These are phyloP conservation scores for Orbilia oligospora DNA, from an alignment of 2,329 filamentous ascomycete genomes.

Conservation along the genomic window DNA sequence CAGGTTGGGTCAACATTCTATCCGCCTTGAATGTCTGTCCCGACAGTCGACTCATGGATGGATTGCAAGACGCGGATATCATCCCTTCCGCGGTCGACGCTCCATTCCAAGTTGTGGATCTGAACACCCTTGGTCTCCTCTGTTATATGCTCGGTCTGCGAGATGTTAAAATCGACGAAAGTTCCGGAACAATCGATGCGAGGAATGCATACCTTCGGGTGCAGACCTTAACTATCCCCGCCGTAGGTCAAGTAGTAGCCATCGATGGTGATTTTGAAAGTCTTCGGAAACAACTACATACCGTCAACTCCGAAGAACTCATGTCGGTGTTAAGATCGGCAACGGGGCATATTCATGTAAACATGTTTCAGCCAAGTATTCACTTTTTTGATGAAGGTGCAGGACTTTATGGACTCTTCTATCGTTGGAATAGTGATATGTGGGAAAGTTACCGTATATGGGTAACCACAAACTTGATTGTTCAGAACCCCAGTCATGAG, in stretches of 20 bases:
- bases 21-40: slow-evolving; percentile 25
- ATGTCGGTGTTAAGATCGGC: slow-evolving; percentile 10
- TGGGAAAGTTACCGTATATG: slow-evolving; percentile 7
- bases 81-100: slow-evolving; percentile 36
- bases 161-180: slow-evolving; percentile 16
- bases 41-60: slow-evolving; percentile 10
- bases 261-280: slow-evolving; percentile 40
- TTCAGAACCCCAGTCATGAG: slow-evolving; percentile 6
- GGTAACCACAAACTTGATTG: slow-evolving; percentile 7
- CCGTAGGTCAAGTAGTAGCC: slow-evolving; percentile 31
- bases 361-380: background rate
- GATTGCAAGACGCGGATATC: slow-evolving; percentile 33
- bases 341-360: background rate
- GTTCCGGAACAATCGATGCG: slow-evolving; percentile 18
- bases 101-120: slow-evolving; percentile 32
- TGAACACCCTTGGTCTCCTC: slow-evolving; percentile 23
- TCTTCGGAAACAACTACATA: slow-evolving; percentile 26
- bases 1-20: slow-evolving; percentile 34
- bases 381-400: slow-evolving; percentile 28
- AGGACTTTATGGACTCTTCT: slow-evolving; percentile 4
- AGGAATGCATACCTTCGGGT: slow-evolving; percentile 21
- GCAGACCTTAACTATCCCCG: slow-evolving; percentile 23
- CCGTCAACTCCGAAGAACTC: slow-evolving; percentile 28
- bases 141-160: slow-evolving; percentile 26
- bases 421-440: slow-evolving; percentile 16